A percentile compares a stretch with the other conserved stretches of the same genome.
These are phyloP conservation scores for Aegle marmelos DNA, from an alignment of 345 rosid genomes.

Conservation along the genomic window DNA sequence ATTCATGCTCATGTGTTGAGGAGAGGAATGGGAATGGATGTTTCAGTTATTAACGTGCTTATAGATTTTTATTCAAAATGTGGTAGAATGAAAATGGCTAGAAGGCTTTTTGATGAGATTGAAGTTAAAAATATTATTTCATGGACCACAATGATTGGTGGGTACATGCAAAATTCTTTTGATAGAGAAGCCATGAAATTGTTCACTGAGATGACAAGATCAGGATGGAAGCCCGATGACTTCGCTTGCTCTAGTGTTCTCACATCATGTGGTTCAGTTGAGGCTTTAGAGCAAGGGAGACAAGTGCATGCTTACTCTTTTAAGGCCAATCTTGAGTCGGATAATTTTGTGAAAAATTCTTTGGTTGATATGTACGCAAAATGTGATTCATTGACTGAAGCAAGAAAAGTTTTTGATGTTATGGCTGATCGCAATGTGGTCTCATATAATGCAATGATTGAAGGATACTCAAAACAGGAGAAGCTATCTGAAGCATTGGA, in stretches of 20 bases:
- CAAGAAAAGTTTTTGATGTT: conserved; percentile 51
- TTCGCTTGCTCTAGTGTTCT: conserved; percentile 71
- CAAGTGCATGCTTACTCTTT: conserved; percentile 64
- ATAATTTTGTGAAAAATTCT: conserved; percentile 55
- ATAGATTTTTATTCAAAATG: conserved; percentile 64
- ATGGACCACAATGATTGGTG: conserved; percentile 71
- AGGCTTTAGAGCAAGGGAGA: conserved; percentile 48
- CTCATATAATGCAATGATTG: conserved; percentile 67
- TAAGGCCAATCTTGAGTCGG: conserved; percentile 54
- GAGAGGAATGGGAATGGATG: conserved; percentile 55
- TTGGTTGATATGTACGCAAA: conserved; percentile 77
- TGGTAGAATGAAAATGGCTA: conserved; percentile 44
- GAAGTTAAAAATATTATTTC: conserved; percentile 50
- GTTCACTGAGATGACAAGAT: conserved; percentile 44
- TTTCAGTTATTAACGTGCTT: conserved; percentile 55
- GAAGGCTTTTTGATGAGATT: conserved; percentile 51
- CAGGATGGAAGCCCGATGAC: conserved; percentile 51
- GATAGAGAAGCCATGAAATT: conserved; percentile 54
- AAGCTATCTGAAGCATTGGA: conserved; percentile 48
- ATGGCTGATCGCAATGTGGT: conserved; percentile 43
- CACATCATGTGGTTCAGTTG: conserved; percentile 65
- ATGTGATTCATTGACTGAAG: conserved; percentile 49
- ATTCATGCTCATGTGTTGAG: conserved; percentile 66
- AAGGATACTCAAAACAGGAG: conserved; percentile 69
- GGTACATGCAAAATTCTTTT: conserved; percentile 61